A percentile compares a stretch with the other conserved stretches of the same genome.
Conservation (phyloP, 2,329 filamentous ascomycete species). For the Fusarium tupiense region DNA sequence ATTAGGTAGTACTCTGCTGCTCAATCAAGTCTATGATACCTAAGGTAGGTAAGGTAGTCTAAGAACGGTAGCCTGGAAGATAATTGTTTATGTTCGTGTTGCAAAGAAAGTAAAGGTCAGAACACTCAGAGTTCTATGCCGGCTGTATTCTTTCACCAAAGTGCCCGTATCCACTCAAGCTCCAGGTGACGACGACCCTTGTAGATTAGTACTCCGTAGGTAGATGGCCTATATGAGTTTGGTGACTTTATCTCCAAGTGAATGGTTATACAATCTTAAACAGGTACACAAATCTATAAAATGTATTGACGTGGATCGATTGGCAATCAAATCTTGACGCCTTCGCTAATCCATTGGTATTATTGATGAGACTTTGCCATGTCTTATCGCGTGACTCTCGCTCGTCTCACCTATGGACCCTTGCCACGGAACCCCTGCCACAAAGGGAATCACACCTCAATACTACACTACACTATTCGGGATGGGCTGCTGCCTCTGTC, state of each 20-base stretch:
- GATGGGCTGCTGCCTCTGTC: neutral
- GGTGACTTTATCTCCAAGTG: neutral
- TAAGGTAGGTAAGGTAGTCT: neutral
- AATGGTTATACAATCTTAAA: neutral
- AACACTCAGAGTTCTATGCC: neutral
- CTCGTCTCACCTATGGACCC: slow-evolving; percentile 11
- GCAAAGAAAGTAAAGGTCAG: neutral
- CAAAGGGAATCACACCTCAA: neutral
- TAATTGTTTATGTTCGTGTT: neutral
- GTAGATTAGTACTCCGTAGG: too few relatives aligned
- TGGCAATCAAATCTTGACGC: neutral
- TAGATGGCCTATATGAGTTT: neutral
- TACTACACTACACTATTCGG: neutral
- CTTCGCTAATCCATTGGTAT: neutral
- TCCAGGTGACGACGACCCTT: neutral
- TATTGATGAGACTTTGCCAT: neutral
- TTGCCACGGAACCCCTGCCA: slow-evolving; percentile 4
- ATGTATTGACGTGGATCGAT: neutral
- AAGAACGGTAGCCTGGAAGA: neutral
- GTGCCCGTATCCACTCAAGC: neutral
- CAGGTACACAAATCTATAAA: neutral
- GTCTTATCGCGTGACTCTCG: slow-evolving; percentile 13
- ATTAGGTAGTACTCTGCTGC: neutral
- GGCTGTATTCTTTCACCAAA: neutral
- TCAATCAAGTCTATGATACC: neutral